Base-by-base conservation (phyloP, 2,329 filamentous ascomycete species). In the Hymenoscyphus scutula region DNA sequence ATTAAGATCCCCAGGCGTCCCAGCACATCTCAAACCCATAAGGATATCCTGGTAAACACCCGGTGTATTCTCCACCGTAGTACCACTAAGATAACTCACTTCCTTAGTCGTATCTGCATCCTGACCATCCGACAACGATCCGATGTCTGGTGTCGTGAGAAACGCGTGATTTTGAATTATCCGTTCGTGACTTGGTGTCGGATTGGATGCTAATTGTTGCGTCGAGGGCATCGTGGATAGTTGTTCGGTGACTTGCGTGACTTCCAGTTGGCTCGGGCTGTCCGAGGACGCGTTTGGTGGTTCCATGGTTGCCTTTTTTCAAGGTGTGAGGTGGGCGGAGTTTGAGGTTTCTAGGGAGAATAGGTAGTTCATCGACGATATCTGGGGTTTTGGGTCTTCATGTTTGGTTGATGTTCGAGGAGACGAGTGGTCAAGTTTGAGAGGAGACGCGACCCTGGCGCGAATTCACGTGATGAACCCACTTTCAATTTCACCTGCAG, bases 61-160 rank as follows among this genome's bases (percentile, higher is more conserved):
- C 1, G 45, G 45, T 23, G 56, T 58, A 48, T 48, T 48, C 15
- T 48, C 56, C 23, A 58, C 34, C 23, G 56, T 58, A 3, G 56
- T 58, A 3, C 56, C 56, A 30, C 56, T 58, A 11, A 41, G 23
- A 17, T 38, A 58, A 17, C 32, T 41, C 34, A 58, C 25, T 38
- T 58, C 15, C 25, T 19, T 34, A 7, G 34, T 23, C 8, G 25
- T 29, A n/a, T 37, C 23, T 17, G 56, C 5, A 34, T 11, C 54
- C 23, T 23, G n/a, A 25, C 25, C 19, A 13, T 19, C n/a, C 19
- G 7, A 7, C 10, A 5, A 17, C 2, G n/a, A 10, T 23, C 45
- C 45, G 25, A 25, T 7, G 25, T 25, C 23, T 25, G 45, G 23
- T 23, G 7, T 19, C 25, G 19, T 51, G 10, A 23, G 45, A 8